phyloP scores from a whole-genome alignment of 768 basidiomycete species.

The Gloeopeniophorella convolvens region DNA sequence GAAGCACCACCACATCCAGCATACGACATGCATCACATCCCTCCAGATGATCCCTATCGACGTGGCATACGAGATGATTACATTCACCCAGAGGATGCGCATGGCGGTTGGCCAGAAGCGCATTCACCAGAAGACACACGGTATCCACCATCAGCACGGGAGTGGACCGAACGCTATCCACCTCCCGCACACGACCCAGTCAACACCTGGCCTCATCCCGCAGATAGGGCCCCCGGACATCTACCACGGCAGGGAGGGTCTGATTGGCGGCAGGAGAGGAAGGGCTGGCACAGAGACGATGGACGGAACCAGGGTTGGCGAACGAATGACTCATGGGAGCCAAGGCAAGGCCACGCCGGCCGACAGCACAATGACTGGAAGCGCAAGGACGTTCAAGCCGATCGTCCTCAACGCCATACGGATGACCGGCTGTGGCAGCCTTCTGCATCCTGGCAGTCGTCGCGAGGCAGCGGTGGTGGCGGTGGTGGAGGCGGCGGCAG shows the following conservation, averaged over 20 bases:
- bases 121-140: constrained; percentile 12
- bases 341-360: constrained; percentile 17
- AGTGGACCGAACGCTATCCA: constrained; percentile 14
- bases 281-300: constrained; percentile 41
- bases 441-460: constrained; percentile 58
- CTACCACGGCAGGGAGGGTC: constrained; percentile 12
- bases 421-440: constrained; percentile 70
- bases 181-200: constrained; percentile 2
- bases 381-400: constrained; percentile 20
- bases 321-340: constrained; percentile 31
- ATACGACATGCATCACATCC: constrained; percentile 30
- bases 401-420: constrained; percentile 23
- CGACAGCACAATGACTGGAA: constrained; percentile 19
- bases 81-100: constrained; percentile 17
- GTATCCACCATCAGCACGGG: constrained; percentile 11
- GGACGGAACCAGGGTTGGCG: constrained; percentile 34
- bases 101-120: constrained; percentile 11
- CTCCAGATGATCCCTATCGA: constrained; percentile 41
- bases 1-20: constrained; percentile 32
- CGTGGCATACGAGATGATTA: constrained; percentile 31
- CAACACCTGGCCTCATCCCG: constrained; percentile 10
- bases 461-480: too few species aligned
- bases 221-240: constrained; percentile 9
- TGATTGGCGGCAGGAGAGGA: constrained; percentile 25
- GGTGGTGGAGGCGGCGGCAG: too few species aligned